Percentiles rank a stretch among this genome's conserved stretches.
Conservation (phyloP, 1,139 yeast species). For the Debaryomycetaceae sp. region DNA sequence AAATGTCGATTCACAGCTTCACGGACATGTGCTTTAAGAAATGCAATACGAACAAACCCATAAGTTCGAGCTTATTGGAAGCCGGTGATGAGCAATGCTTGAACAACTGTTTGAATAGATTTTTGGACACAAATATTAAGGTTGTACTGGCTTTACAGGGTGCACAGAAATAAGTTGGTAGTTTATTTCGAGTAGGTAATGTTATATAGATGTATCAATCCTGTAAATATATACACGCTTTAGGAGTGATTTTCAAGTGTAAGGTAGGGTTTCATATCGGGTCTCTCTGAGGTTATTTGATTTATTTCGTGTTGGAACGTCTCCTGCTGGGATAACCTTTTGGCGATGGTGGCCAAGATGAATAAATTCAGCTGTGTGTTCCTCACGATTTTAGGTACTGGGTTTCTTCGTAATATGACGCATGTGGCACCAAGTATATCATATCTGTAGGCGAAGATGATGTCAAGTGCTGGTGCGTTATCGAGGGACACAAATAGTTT, state of each 20-base stretch:
- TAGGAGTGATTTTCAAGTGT: neutral
- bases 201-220: neutral
- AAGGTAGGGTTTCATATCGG: slow-evolving; percentile 1
- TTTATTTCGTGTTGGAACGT: slow-evolving; percentile 5
- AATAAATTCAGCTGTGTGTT: slow-evolving; percentile 2
- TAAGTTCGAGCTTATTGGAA: slow-evolving; percentile 51
- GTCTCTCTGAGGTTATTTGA: slow-evolving; percentile 1
- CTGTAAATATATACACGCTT: slow-evolving; percentile 5
- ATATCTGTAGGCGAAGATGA: slow-evolving; percentile 27
- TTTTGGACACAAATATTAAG: slow-evolving; percentile 81
- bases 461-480: slow-evolving; percentile 14
- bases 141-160: slow-evolving; percentile 60
- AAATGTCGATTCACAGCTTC: slow-evolving; percentile 78
- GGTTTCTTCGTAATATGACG: slow-evolving; percentile 14
- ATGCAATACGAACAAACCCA: slow-evolving; percentile 56
- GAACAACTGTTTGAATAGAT: slow-evolving; percentile 78
- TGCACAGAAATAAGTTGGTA: slow-evolving; percentile 19
- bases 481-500: slow-evolving; percentile 7
- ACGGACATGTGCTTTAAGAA: slow-evolving; percentile 90
- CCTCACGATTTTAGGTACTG: neutral
- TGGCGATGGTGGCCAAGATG: slow-evolving; percentile 2
- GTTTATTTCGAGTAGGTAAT: neutral
- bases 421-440: slow-evolving; percentile 33
- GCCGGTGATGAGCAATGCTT: slow-evolving; percentile 68
- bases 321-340: neutral